Base-by-base conservation (phyloP, 2,329 filamentous ascomycete genomes). In the Colletotrichum agaves region DNA sequence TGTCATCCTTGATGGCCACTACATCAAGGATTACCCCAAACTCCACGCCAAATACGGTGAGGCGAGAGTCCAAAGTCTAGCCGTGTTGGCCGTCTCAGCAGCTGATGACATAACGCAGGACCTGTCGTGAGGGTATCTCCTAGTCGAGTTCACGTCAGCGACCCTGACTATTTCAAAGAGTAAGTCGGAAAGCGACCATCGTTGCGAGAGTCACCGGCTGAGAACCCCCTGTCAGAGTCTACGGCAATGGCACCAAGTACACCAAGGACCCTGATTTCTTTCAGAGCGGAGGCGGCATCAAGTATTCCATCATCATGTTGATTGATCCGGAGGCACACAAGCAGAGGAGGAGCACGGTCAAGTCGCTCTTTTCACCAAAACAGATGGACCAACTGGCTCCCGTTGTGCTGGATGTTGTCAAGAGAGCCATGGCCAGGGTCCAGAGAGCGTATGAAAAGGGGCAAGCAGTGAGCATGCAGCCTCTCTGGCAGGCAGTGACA, bases 251-350 rank as follows among this genome's bases (percentile, higher is more conserved):
- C 31, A 49, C 56, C 19, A 59, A 59, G 43, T 59, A 59, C 19
- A 46, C 41, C 31, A 59, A 59, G 31, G 56, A 62, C 31, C 50
- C 60, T 23, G 60, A 62, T 15, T 57, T 62, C 41, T 62, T 56
- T 31, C 39, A 55, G 39, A 62, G 60, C 21, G 60, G 37, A 37
- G 60, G 60, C 6, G 60, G 60, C 8, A 62, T 62, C 49, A 62
- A 62, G 41, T 46, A 62, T 49, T 62, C 60, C 39, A 57, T 62
- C 49, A 55, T 62, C 49, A 62, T 62, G 60, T 31, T 62, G 49
- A 62, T 62, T 35, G 60, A 62, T 19, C 60, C 60, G 8, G 60
- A 62, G 13, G 49, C 27, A 5, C 60, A 62, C 11, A 62, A 57
- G 17, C 47, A 62, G 11, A 37, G 60, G 13, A 62, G 31, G 3